phyloP scores from a whole-genome alignment of 805 yeast species.

The Lachancea fermentati region DNA sequence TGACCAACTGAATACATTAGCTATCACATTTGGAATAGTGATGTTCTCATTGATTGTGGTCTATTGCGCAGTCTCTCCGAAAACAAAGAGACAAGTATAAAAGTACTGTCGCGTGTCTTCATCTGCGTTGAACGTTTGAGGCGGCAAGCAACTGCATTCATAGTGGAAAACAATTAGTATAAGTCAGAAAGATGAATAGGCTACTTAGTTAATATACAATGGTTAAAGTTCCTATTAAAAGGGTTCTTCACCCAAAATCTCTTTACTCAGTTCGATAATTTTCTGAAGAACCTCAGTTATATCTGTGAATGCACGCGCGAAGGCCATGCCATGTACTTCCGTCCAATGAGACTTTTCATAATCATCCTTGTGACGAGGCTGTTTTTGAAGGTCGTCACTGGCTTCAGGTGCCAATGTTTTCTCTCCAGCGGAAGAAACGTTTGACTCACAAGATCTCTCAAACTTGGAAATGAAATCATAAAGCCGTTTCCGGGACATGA shows the following conservation, averaged over 20 bases:
- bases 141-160: no score
- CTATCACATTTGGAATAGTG: slow-evolving; percentile 64
- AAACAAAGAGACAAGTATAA: slow-evolving; percentile 15
- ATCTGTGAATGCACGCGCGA: slow-evolving; percentile 42
- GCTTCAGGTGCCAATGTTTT: background rate
- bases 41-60: slow-evolving; percentile 66
- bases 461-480: slow-evolving; percentile 36
- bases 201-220: background rate
- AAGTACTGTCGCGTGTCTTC: no score
- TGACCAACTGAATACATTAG: slow-evolving; percentile 67
- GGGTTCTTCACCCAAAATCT: slow-evolving; percentile 40
- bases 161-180: no score
- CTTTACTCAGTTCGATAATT: slow-evolving; percentile 35
- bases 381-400: background rate
- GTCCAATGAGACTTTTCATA: slow-evolving; percentile 38
- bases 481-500: slow-evolving; percentile 38
- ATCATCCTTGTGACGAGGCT: background rate
- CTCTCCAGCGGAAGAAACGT: slow-evolving; percentile 1
- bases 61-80: slow-evolving; percentile 62
- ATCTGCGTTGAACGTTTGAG: no score
- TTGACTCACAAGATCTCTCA: slow-evolving; percentile 17
- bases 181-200: background rate
- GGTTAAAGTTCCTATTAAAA: background rate
- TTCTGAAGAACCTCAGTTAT: slow-evolving; percentile 40
- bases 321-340: slow-evolving; percentile 45